Percentiles rank a stretch among this genome's conserved stretches.
Evolutionary conservation across 805 yeast species (phyloP).

Genomic region (Jamesozyma jinghongensis): DNA sequence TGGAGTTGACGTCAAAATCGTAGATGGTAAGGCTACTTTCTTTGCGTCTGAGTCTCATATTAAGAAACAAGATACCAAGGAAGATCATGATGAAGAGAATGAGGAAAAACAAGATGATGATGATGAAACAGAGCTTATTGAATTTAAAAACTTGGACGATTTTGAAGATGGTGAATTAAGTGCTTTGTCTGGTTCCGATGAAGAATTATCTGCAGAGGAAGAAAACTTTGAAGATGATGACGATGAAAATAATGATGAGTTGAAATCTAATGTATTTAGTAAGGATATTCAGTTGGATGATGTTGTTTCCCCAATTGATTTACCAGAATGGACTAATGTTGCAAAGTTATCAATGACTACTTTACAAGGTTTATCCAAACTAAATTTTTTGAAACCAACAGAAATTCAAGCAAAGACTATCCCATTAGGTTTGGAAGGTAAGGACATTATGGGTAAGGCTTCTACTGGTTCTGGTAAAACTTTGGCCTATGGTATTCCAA

Average conservation of each 20-base stretch:
- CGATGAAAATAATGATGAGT: conserved; percentile 15
- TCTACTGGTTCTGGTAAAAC: conserved; percentile 98
- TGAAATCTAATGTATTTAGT: conserved; percentile 23
- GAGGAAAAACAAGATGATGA: conserved; percentile 10
- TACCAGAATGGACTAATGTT: conserved; percentile 52
- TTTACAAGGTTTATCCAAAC: conserved; percentile 49
- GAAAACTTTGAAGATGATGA: conserved; percentile 7
- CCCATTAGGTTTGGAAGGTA: conserved; percentile 63
- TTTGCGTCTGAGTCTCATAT: conserved; percentile 32
- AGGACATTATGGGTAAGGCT: conserved; percentile 90
- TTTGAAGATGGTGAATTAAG: conserved; percentile 26
- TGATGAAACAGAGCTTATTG: conserved; percentile 16
- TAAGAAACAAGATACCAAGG: conserved; percentile 6
- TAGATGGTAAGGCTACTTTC: conserved; percentile 52
- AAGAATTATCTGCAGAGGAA: conserved; percentile 12
- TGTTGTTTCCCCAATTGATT: conserved; percentile 33
- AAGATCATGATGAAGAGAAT: conserved; percentile 10
- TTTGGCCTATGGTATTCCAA: conserved; percentile 88
- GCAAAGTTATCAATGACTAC: conserved; percentile 43
- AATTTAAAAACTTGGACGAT: conserved; percentile 28
- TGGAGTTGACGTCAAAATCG: conserved; percentile 76
- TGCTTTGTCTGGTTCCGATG: conserved; percentile 17
- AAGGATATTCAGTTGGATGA: conserved; percentile 17
- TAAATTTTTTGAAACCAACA: conserved; percentile 65
- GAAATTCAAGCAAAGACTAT: conserved; percentile 71